Percentiles rank a stretch among this genome's conserved stretches.
These are phyloP conservation scores for Fusarium setosum DNA, from an alignment of 2,329 filamentous ascomycete species.

Conservation along the genomic window DNA sequence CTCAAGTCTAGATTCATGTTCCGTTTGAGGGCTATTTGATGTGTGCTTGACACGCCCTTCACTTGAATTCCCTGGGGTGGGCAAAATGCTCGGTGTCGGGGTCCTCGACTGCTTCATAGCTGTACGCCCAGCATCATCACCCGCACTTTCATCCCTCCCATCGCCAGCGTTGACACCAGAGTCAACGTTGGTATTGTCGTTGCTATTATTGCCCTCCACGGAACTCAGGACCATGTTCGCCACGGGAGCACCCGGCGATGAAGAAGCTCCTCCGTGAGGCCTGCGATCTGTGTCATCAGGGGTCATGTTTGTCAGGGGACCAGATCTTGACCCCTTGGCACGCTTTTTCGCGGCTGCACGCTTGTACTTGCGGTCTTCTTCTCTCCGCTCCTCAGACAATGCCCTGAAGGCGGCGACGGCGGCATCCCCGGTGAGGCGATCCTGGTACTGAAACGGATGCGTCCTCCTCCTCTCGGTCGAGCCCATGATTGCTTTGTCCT, in stretches of 20 bases:
- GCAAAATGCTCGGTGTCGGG: background rate
- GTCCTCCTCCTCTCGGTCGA: background rate
- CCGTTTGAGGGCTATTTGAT: background rate
- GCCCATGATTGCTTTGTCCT: background rate
- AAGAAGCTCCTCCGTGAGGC: background rate
- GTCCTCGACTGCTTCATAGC: background rate
- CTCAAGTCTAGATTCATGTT: background rate
- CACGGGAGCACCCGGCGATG: background rate
- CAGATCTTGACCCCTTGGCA: too few relatives aligned
- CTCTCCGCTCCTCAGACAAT: too few relatives aligned
- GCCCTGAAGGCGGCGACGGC: too few relatives aligned
- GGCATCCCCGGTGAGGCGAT: background rate
- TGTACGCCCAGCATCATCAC: background rate
- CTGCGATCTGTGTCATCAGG: background rate
- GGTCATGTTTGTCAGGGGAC: too few relatives aligned
- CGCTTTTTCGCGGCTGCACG: too few relatives aligned
- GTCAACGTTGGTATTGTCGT: background rate
- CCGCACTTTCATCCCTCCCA: too few relatives aligned
- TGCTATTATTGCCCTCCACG: background rate
- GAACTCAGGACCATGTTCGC: background rate
- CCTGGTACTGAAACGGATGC: background rate
- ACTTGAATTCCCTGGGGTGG: background rate
- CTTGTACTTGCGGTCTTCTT: too few relatives aligned
- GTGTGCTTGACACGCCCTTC: background rate
- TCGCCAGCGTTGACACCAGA: background rate